Evolutionary conservation across 78 protist species (phyloP).

Genomic region (Ministeria vibrans): DNA sequence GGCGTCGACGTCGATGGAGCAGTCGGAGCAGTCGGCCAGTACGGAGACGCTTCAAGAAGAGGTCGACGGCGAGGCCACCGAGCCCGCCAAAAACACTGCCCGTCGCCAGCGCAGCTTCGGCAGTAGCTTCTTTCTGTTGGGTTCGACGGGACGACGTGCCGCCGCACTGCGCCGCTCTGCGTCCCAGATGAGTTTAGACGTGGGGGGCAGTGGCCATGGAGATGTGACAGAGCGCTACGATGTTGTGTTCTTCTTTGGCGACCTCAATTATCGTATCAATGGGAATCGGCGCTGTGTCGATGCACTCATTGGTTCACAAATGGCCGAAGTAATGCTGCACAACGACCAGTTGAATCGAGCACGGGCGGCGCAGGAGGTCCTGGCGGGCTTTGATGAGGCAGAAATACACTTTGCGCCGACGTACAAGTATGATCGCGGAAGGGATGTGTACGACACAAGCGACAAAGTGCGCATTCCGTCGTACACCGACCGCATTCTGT

Average conservation of each 20-base stretch:
- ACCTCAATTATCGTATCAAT: conserved; percentile 68
- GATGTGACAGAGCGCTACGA: no score
- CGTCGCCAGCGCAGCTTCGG: no score
- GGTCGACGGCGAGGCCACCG: no score
- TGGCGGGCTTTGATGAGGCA: conserved; percentile 64
- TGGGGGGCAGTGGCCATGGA: no score
- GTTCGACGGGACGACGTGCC: no score
- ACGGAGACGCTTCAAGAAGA: no score
- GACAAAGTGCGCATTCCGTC: not conserved
- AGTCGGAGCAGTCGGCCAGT: no score
- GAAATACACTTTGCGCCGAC: conserved; percentile 74
- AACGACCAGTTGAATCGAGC: not conserved
- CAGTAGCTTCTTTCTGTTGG: no score
- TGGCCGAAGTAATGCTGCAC: not conserved
- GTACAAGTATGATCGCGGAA: conserved; percentile 69
- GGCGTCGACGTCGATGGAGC: no score
- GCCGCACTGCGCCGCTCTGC: no score
- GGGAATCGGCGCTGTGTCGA: not conserved
- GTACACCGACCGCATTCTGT: conserved; percentile 1
- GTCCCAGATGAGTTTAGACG: no score
- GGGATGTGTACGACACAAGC: conserved; percentile 6
- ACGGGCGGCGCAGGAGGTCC: conserved; percentile 12
- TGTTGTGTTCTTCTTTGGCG: conserved; percentile 68
- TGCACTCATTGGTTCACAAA: not conserved
- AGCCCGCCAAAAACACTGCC: no score